phyloP scores from a whole-genome alignment of 2,329 filamentous ascomycete genomes.

The Colletotrichum incanum region DNA sequence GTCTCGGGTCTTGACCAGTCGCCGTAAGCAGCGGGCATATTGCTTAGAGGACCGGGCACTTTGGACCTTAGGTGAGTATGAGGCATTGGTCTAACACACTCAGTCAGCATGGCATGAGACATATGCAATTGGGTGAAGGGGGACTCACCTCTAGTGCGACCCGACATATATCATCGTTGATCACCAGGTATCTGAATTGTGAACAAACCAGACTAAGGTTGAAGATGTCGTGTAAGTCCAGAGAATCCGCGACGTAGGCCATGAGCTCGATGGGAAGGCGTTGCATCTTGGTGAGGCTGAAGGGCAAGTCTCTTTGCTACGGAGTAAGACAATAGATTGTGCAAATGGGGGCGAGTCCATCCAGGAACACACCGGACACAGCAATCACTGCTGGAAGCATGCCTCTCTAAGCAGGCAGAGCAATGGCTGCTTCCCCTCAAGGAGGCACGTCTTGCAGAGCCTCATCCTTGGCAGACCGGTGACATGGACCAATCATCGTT shows the following conservation, averaged over 20 bases:
- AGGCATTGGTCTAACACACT: conserved; percentile 42
- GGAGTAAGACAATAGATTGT: neutral
- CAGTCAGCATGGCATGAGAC: conserved; percentile 43
- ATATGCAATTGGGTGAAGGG: neutral
- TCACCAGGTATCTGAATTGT: conserved; percentile 65
- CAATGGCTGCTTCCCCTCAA: neutral
- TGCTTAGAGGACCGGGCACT: conserved; percentile 43
- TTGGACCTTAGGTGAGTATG: conserved; percentile 46
- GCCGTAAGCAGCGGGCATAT: conserved; percentile 70
- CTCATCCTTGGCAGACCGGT: neutral
- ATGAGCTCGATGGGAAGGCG: conserved; percentile 75
- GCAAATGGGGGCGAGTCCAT: neutral
- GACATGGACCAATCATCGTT: neutral
- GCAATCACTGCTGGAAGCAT: neutral
- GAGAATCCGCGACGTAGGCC: conserved; percentile 67
- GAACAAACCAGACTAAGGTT: conserved; percentile 68
- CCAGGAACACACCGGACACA: neutral
- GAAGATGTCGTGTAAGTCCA: conserved; percentile 72
- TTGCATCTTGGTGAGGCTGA: conserved; percentile 26
- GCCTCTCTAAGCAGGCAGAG: neutral
- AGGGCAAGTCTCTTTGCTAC: neutral
- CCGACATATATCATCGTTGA: conserved; percentile 71
- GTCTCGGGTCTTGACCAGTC: conserved; percentile 72
- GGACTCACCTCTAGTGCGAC: conserved; percentile 70
- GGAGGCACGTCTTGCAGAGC: neutral